phyloP scores from a whole-genome alignment of 1,139 yeast species.

The Lodderomyces metapsilosis region DNA sequence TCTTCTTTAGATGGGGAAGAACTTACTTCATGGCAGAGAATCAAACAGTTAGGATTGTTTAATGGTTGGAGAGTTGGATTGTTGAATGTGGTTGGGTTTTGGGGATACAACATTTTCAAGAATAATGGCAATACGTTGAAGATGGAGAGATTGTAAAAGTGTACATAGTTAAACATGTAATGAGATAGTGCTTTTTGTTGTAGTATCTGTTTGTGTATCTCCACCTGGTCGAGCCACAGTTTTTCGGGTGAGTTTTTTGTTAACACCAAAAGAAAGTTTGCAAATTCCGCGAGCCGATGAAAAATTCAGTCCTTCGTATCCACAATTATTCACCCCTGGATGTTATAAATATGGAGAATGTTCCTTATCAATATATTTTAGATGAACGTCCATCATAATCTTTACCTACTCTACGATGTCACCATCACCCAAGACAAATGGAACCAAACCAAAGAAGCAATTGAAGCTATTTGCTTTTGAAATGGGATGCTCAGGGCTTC shows the following conservation, averaged over 20 bases:
- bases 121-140: conserved; percentile 46
- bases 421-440: conserved; percentile 2
- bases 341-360: too few species aligned
- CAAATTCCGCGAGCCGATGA: neutral
- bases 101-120: conserved; percentile 72
- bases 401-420: neutral
- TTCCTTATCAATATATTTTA: neutral
- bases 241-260: conserved; percentile 1
- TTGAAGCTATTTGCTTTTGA: conserved; percentile 39
- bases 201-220: too few species aligned
- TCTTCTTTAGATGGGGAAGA: conserved; percentile 11
- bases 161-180: neutral
- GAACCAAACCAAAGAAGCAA: conserved; percentile 15
- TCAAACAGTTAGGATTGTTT: conserved; percentile 50
- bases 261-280: neutral
- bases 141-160: conserved; percentile 34
- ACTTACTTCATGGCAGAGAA: conserved; percentile 16
- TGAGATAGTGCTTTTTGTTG: neutral
- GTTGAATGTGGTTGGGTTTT: conserved; percentile 74
- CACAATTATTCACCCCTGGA: too few species aligned
- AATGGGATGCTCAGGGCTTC: conserved; percentile 40
- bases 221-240: conserved; percentile 8
- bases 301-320: neutral
- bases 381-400: neutral
- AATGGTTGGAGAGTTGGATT: conserved; percentile 92